phyloP scores from a whole-genome alignment of 768 basidiomycete genomes.

The Mycena latifolia region DNA sequence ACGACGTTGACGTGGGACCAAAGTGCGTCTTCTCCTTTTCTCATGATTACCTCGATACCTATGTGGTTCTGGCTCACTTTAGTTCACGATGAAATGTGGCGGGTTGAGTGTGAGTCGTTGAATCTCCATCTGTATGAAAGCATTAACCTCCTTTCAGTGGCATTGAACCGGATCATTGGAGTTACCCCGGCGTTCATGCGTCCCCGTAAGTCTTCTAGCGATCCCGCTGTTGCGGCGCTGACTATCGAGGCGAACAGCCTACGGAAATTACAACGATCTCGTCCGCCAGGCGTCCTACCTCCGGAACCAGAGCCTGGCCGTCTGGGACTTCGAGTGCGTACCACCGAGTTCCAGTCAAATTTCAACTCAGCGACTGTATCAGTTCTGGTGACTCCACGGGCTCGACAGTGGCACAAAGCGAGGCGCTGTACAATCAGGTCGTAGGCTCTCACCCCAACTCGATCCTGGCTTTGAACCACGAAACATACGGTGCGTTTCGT shows the following conservation, averaged over 20 bases:
- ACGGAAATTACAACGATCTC: conserved; percentile 60
- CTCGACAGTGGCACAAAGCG: conserved; percentile 43
- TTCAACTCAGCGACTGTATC: background rate
- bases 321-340: conserved; percentile 55
- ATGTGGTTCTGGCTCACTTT: background rate
- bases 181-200: conserved; percentile 61
- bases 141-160: conserved; percentile 44
- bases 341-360: background rate
- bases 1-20: conserved; percentile 53
- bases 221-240: background rate
- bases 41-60: background rate
- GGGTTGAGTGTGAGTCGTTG: conserved; percentile 53
- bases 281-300: conserved; percentile 52
- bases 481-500: conserved; percentile 8
- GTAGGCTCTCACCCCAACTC: background rate
- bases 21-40: conserved; percentile 43
- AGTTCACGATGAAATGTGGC: conserved; percentile 58
- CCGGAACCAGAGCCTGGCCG: conserved; percentile 51
- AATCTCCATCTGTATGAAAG: background rate
- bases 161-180: conserved; percentile 56
- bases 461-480: conserved; percentile 13
- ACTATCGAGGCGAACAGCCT: conserved; percentile 42
- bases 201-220: conserved; percentile 48
- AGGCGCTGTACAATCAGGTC: conserved; percentile 43
- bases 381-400: conserved; percentile 57